Base-by-base conservation (phyloP, 768 basidiomycete genomes). In the Tricholoma matsutake region DNA sequence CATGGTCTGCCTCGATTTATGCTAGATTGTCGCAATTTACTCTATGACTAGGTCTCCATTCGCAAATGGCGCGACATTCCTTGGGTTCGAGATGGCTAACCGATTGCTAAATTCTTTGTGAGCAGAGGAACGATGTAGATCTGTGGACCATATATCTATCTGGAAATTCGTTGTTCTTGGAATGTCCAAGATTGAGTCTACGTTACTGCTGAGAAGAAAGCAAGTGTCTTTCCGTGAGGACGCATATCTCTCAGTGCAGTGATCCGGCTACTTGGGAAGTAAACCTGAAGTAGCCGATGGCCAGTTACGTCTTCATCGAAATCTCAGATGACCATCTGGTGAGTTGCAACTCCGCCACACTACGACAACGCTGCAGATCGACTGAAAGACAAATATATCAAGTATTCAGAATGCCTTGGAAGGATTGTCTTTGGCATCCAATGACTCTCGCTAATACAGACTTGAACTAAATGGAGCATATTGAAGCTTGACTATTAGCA, bases 61-160 rank as follows among this genome's bases (percentile, higher is more conserved):
- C 68, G 96, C 96, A 10, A 98, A 98, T 67, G 96, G 95, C 18
- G 94, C 94, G 1, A 98, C 96, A 0, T 98, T 98, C 82, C 84
- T 96, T 59, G 95, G 93, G 1, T 98, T 95, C 68, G 96, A 98
- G 79, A 81, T 98, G 76, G 93, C 92, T 47, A 94, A 86, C 75
- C 83, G 94, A 51, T 63, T 85, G 45, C 75, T 92, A 61, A 85
- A 85, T 68, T 76, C 74, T 29, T 56, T 16, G 32, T 51, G 32
- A 35, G n/a, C 49, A 31, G 16, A 9, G 29, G 8, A 13, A 52
- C 14, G 14, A 51, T 51, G 2, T 29, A 53, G 16, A 32, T 31
- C 51, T 53, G 29, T 53, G 16, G 16, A 1, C 28, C n/a, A 53
- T 53, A 31, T 31, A 53, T 31, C 7, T 7, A 53, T 49, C 47